Evolutionary conservation across 2,329 filamentous ascomycete genomes (phyloP).

Genomic region (Exophiala mesophila): DNA sequence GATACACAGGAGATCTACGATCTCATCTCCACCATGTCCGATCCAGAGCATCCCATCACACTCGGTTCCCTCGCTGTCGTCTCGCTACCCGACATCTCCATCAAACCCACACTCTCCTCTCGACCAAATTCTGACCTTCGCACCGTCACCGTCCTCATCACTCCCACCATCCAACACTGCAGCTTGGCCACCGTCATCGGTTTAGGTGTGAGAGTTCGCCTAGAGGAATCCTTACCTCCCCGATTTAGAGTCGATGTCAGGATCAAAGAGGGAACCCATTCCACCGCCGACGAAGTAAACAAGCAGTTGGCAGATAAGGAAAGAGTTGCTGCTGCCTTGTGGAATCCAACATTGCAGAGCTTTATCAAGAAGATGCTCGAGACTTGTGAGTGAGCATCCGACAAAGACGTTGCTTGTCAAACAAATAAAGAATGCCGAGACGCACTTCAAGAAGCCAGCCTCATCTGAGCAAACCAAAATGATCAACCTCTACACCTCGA

Average conservation of each 20-base stretch:
- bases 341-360: constrained; percentile 84
- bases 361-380: constrained; percentile 92
- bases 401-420: too few species aligned
- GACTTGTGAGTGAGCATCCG: constrained; percentile 70
- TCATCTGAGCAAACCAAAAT: too few species aligned
- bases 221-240: constrained; percentile 86
- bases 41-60: constrained; percentile 93
- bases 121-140: constrained; percentile 57
- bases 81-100: constrained; percentile 87
- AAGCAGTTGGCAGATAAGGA: constrained; percentile 97
- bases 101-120: constrained; percentile 61
- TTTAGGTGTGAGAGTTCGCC: constrained; percentile 80
- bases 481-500: too few species aligned
- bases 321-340: constrained; percentile 85
- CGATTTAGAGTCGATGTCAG: constrained; percentile 88
- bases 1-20: constrained; percentile 98
- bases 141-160: constrained; percentile 81
- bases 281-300: constrained; percentile 89
- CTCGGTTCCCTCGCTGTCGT: constrained; percentile 91
- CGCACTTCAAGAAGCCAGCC: too few species aligned
- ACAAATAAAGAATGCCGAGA: too few species aligned
- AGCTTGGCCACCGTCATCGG: constrained; percentile 95
- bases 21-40: constrained; percentile 88
- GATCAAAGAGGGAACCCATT: constrained; percentile 95
- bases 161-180: constrained; percentile 95